A percentile compares a stretch with the other conserved stretches of the same genome.
These are phyloP conservation scores for Alternaria panax DNA, from an alignment of 2,329 filamentous ascomycete species.

Conservation along the genomic window DNA sequence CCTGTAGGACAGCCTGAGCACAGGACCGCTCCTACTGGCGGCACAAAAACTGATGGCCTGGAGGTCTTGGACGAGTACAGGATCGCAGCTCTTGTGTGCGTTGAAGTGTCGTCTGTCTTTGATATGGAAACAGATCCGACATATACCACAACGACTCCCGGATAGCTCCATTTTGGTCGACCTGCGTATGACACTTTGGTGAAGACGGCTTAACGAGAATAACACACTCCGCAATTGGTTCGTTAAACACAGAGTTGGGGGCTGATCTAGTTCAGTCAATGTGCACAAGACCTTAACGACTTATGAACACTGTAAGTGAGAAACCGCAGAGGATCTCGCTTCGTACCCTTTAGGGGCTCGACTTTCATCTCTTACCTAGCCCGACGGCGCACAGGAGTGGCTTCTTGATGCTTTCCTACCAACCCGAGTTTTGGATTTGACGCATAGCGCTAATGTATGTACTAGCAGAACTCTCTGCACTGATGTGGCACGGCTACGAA, in stretches of 20 bases:
- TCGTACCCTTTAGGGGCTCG: background rate
- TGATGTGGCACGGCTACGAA: constrained; percentile 5
- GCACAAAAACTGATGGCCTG: background rate
- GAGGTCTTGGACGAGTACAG: background rate
- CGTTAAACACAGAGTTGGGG: background rate
- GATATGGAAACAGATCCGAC: background rate
- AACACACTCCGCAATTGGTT: background rate
- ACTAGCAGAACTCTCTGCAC: constrained; percentile 1
- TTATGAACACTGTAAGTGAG: background rate
- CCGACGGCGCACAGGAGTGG: background rate
- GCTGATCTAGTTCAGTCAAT: background rate
- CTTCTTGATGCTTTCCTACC: background rate
- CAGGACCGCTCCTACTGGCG: background rate
- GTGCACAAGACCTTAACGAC: background rate
- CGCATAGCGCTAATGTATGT: constrained; percentile 10
- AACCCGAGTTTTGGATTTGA: background rate
- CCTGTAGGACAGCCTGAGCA: background rate
- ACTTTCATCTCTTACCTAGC: background rate
- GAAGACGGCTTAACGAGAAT: background rate
- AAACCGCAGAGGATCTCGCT: background rate
- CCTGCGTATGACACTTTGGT: background rate
- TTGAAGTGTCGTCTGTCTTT: background rate
- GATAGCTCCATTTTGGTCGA: background rate
- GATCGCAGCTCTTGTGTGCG: background rate
- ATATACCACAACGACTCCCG: background rate